Evolutionary conservation across 192 early-diverging fungal species (phyloP).

Genomic region (Gamsiella multidivaricata): DNA sequence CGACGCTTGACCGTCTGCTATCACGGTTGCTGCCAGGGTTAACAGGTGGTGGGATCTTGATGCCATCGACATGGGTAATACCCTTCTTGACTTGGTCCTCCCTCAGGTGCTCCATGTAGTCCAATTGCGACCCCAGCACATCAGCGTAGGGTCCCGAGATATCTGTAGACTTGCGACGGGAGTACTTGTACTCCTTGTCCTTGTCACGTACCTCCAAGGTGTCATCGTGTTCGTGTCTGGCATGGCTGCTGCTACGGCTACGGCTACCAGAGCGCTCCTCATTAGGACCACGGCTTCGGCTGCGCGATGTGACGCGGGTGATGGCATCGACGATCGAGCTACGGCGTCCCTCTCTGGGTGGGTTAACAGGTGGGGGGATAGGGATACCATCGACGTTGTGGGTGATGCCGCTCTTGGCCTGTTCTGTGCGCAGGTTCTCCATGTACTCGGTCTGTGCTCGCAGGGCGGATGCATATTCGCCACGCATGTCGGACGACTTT

Average conservation of each 20-base stretch:
- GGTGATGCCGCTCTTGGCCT: slow-evolving; percentile 11
- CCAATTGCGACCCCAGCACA: slow-evolving; percentile 13
- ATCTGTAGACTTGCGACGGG: slow-evolving; percentile 18
- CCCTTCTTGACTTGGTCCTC: slow-evolving; percentile 17
- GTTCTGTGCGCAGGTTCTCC: slow-evolving; percentile 30
- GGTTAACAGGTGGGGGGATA: slow-evolving; percentile 22
- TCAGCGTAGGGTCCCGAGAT: slow-evolving; percentile 23
- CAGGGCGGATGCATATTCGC: slow-evolving; percentile 9
- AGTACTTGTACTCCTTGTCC: slow-evolving; percentile 22
- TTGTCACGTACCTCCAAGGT: neutral
- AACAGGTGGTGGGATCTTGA: slow-evolving; percentile 21
- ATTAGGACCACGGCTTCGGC: slow-evolving; percentile 2
- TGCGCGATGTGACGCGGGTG: neutral
- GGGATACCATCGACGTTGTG: slow-evolving; percentile 43
- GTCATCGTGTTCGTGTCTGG: neutral
- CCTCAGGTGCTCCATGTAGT: slow-evolving; percentile 36
- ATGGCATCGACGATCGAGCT: slow-evolving; percentile 4
- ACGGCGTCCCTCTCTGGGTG: slow-evolving; percentile 3
- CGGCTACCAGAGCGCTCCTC: neutral
- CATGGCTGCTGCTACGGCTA: slow-evolving; percentile 3
- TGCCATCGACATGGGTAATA: slow-evolving; percentile 27
- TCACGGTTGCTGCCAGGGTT: slow-evolving; percentile 1
- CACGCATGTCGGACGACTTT: slow-evolving; percentile 17
- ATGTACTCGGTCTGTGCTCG: slow-evolving; percentile 32
- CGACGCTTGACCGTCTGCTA: neutral